phyloP scores from a whole-genome alignment of 352 stramenopile species.

The Phytophthora syringae region DNA sequence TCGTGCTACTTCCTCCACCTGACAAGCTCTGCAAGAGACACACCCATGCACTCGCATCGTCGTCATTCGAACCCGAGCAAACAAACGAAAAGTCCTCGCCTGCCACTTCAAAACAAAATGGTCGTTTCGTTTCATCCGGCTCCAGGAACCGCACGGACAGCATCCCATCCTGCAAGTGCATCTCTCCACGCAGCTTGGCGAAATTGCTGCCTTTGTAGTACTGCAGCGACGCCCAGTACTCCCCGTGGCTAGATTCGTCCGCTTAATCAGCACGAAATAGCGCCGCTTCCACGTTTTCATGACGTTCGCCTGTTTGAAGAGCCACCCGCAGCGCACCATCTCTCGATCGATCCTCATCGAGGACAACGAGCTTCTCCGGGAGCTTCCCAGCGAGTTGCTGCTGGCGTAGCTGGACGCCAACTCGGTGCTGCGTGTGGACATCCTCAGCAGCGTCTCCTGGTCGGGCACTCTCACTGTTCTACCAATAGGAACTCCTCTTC shows the following conservation, averaged over 20 bases:
- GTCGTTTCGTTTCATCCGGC: slow-evolving; percentile 76
- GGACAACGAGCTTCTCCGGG: slow-evolving; percentile 36
- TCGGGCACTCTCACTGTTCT: slow-evolving; percentile 44
- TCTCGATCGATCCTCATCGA: slow-evolving; percentile 50
- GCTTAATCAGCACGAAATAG: slow-evolving; percentile 88
- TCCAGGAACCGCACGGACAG: slow-evolving; percentile 82
- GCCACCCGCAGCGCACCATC: slow-evolving; percentile 56
- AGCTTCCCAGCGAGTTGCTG: slow-evolving; percentile 47
- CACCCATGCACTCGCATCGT: slow-evolving; percentile 89
- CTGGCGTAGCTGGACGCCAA: slow-evolving; percentile 38
- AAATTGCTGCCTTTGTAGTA: slow-evolving; percentile 91
- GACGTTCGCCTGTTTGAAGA: slow-evolving; percentile 70
- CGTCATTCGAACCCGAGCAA: slow-evolving; percentile 81
- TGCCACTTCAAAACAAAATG: slow-evolving; percentile 86
- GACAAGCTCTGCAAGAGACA: slow-evolving; percentile 80
- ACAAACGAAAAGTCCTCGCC: slow-evolving; percentile 76
- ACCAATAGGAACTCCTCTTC: slow-evolving; percentile 28
- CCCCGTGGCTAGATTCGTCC: slow-evolving; percentile 68
- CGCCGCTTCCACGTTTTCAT: slow-evolving; percentile 89
- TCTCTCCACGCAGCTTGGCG: slow-evolving; percentile 77
- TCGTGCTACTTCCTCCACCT: slow-evolving; percentile 43
- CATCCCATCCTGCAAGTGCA: slow-evolving; percentile 73
- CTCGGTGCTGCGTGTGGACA: slow-evolving; percentile 53
- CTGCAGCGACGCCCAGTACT: slow-evolving; percentile 78
- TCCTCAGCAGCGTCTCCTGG: slow-evolving; percentile 55